A percentile compares a stretch with the other conserved stretches of the same genome.
Evolutionary conservation across 331 rosid genomes (phyloP).

Genomic region (Acacia concinna): DNA sequence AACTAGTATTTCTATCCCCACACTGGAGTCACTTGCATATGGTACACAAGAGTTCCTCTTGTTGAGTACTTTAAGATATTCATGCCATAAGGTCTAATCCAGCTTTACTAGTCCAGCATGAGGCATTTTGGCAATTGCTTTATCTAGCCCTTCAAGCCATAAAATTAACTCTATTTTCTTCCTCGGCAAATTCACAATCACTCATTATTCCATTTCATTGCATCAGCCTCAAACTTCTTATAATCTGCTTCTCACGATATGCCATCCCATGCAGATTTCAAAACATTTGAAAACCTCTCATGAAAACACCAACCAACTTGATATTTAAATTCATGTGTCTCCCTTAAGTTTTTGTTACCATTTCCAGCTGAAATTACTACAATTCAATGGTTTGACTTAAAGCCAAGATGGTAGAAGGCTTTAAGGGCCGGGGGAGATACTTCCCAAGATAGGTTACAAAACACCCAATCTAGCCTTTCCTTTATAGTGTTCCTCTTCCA

Average conservation of each 20-base stretch:
- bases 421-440: too few relatives aligned
- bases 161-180: not conserved
- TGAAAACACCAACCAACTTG: not conserved
- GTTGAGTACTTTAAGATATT: not conserved
- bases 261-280: too few relatives aligned
- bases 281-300: not conserved
- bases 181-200: not conserved
- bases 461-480: not conserved
- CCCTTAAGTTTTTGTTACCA: too few relatives aligned
- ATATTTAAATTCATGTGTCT: too few relatives aligned
- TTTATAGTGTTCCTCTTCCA: not conserved
- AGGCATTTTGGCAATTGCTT: too few relatives aligned
- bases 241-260: too few relatives aligned
- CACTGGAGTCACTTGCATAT: not conserved
- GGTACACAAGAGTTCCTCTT: not conserved
- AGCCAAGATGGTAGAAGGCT: not conserved
- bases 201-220: too few relatives aligned
- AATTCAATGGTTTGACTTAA: not conserved
- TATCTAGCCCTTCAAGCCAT: not conserved
- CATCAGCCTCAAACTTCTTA: too few relatives aligned
- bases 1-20: not conserved
- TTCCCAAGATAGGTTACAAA: too few relatives aligned
- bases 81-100: not conserved
- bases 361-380: not conserved
- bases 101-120: not conserved